Evolutionary conservation across 352 stramenopile species (phyloP).

Genomic region (Phytophthora parvispora): DNA sequence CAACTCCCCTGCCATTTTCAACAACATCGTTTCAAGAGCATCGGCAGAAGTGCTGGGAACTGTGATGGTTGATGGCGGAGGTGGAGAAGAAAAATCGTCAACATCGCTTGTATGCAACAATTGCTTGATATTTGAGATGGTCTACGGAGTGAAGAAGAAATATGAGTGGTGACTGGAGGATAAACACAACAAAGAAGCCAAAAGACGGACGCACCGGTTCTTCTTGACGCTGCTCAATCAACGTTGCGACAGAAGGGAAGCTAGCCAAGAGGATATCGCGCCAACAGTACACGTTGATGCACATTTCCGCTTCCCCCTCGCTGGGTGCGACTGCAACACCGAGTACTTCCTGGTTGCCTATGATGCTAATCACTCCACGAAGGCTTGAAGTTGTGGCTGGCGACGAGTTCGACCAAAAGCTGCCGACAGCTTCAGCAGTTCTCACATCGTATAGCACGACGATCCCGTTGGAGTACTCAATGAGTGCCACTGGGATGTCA

Average conservation of each 20-base stretch:
- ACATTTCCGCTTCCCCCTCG: background rate
- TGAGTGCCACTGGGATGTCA: slow-evolving; percentile 48
- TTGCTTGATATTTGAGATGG: slow-evolving; percentile 11
- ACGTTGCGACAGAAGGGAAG: slow-evolving; percentile 32
- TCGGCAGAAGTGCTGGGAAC: background rate
- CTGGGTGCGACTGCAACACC: background rate
- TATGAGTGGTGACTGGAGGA: background rate
- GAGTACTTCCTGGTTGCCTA: slow-evolving; percentile 13
- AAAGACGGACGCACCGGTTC: slow-evolving; percentile 13
- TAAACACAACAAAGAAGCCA: background rate
- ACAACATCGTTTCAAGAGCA: slow-evolving; percentile 23
- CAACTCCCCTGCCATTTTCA: slow-evolving; percentile 20
- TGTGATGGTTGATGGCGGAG: background rate
- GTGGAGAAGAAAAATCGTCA: background rate
- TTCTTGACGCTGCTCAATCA: slow-evolving; percentile 32
- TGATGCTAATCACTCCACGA: background rate
- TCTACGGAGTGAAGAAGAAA: slow-evolving; percentile 6
- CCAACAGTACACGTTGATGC: slow-evolving; percentile 50
- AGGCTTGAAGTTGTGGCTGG: background rate
- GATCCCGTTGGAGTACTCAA: slow-evolving; percentile 61
- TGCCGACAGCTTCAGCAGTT: slow-evolving; percentile 51
- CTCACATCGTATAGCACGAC: slow-evolving; percentile 59
- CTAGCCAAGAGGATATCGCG: slow-evolving; percentile 45
- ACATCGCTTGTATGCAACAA: slow-evolving; percentile 7
- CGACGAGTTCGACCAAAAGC: slow-evolving; percentile 26